These are phyloP conservation scores for Periconia sp. DNA, from an alignment of 2,329 filamentous ascomycete species.

Conservation along the genomic window DNA sequence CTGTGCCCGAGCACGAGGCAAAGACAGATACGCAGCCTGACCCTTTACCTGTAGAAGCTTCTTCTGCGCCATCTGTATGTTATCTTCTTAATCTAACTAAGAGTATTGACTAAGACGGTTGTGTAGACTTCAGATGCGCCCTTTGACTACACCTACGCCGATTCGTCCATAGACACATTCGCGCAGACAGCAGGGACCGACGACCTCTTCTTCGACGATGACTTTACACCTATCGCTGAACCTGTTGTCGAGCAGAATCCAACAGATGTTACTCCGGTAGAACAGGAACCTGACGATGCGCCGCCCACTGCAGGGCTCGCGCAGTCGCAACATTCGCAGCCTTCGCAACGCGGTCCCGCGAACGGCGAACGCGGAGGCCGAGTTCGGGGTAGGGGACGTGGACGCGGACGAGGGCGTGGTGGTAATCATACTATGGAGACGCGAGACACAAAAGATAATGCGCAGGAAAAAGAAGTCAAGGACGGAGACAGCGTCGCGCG, in stretches of 20 bases:
- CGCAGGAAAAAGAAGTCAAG: constrained; percentile 21
- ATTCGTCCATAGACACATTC: constrained; percentile 50
- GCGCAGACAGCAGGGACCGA: constrained; percentile 58
- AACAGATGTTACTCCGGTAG: constrained; percentile 23
- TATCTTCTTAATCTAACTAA: background rate
- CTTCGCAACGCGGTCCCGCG: constrained; percentile 32
- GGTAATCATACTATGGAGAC: constrained; percentile 13
- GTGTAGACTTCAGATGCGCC: constrained; percentile 21
- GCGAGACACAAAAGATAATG: constrained; percentile 19
- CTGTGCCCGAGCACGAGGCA: constrained; percentile 4
- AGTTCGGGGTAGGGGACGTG: constrained; percentile 24
- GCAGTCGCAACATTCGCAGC: constrained; percentile 26
- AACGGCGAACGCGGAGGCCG: constrained; percentile 36
- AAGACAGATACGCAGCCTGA: constrained; percentile 10
- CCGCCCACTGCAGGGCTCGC: constrained; percentile 22
- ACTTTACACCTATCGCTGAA: constrained; percentile 55
- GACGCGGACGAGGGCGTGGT: constrained; percentile 18
- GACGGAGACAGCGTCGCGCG: constrained; percentile 26
- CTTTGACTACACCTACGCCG: constrained; percentile 36
- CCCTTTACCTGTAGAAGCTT: constrained; percentile 16
- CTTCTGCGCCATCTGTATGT: constrained; percentile 18
- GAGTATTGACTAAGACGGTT: constrained; percentile 10
- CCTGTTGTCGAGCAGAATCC: constrained; percentile 46
- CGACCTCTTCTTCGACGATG: constrained; percentile 59
- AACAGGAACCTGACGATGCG: constrained; percentile 24